Evolutionary conservation across 768 basidiomycete species (phyloP).

Genomic region (Psilocybe tampanensis): DNA sequence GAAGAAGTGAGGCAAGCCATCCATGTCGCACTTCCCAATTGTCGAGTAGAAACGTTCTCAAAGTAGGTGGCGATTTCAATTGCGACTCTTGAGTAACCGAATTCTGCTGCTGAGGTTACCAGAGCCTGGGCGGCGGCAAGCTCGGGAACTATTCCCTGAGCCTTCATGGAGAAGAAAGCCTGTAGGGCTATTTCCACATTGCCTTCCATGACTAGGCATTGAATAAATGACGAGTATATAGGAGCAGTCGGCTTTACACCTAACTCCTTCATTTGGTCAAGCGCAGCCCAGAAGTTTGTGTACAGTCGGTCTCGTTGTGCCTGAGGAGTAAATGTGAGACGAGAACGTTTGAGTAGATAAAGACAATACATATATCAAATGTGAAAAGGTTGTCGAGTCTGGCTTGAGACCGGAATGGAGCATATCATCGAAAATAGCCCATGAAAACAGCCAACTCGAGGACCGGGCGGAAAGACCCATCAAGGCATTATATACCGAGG

Average conservation of each 20-base stretch:
- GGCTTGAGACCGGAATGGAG: conserved; percentile 48
- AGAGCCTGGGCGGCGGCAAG: conserved; percentile 52
- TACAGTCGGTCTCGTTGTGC: conserved; percentile 43
- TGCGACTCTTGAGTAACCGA: conserved; percentile 65
- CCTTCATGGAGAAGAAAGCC: conserved; percentile 60
- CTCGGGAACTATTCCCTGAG: conserved; percentile 49
- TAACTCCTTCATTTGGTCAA: conserved; percentile 57
- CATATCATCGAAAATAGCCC: conserved; percentile 77
- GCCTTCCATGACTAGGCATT: conserved; percentile 41
- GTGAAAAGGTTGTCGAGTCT: conserved; percentile 54
- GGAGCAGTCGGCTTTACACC: conserved; percentile 50
- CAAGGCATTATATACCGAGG: conserved; percentile 58
- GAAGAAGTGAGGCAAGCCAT: conserved; percentile 65
- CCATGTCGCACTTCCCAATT: conserved; percentile 61
- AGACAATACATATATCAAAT: conserved; percentile 57
- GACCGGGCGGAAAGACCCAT: conserved; percentile 49
- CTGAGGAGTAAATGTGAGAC: conserved; percentile 29
- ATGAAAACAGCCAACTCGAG: conserved; percentile 50
- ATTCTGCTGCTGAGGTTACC: conserved; percentile 53
- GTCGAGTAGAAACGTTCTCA: conserved; percentile 56
- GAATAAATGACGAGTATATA: conserved; percentile 58
- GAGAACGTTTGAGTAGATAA: background rate
- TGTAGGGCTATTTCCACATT: conserved; percentile 72
- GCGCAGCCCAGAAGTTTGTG: conserved; percentile 47
- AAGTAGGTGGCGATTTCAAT: conserved; percentile 68